These are phyloP conservation scores for Arabidopsis thaliana DNA, from an alignment of 345 rosid genomes.

Conservation along the genomic window TAIR10.1 NC_003075.7:14168501-14169000, in stretches of 20 bases:
- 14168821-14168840: not conserved
- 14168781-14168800: not conserved
- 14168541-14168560: conserved; percentile 27
- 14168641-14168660: conserved; percentile 60
- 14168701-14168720: conserved; percentile 62
- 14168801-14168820: not conserved
- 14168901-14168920: conserved; percentile 74
- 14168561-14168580: not conserved
- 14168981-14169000: conserved; percentile 65
- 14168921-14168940: conserved; percentile 95
- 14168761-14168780: not conserved
- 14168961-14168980: conserved; percentile 57
- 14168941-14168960: conserved; percentile 66
- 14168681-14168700: conserved; percentile 82
- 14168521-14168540: conserved; percentile 71
- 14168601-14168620: not conserved
- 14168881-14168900: not conserved
- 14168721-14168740: conserved; percentile 20
- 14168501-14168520: conserved; percentile 64
- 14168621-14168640: not conserved
- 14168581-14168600: not conserved
- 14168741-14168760: conserved; percentile 14
- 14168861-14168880: not conserved
- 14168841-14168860: conserved; percentile 4
- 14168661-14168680: conserved; percentile 81